Evolutionary conservation across 2,329 filamentous ascomycete genomes (phyloP), one percentile per base, ranked within the genome.

Genomic region (Talaromyces albobiverticillius): DNA sequence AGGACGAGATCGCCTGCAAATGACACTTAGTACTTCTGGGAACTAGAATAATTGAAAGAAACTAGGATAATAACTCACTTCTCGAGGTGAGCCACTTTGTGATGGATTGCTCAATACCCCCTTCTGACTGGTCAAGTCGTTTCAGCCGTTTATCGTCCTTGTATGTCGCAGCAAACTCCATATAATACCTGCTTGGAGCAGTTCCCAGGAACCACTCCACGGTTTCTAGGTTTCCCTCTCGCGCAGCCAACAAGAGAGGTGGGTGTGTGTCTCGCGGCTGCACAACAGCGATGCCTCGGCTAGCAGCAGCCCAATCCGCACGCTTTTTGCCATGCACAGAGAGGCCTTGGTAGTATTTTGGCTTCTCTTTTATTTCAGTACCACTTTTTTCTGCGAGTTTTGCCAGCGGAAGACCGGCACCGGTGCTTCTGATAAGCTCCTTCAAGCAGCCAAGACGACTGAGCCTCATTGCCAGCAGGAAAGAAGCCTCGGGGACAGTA

Each of bases 201-300:
- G 89, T 87, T 54, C 87, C 85, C 53, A 90, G 70, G 67, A 93
- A 89, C 83, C 88, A 95, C 64, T 94, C 85, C 0, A 90, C 82
- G 16, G 80, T 79, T 36, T 86, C 81, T n/a, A 93, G 66, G 18
- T 77, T 86, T 3, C 84, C 70, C n/a, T 60, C 50, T 4, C 61
- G 46, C 1, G 68, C 67, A 23, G 70, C 63, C 7, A 60, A 52
- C 18, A 75, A 60, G 14, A 76, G 62, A 1, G 71, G 68, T 8
- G 67, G 59, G 16, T 55, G 34, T n/a, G 3, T 22, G 22, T 53
- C 34, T 26, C 11, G 4, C 5, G 43, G 22, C 14, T 23, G 22
- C 8, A 14, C 45, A 29, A 29, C 5, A 20, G 2, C 40, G 22
- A 26, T n/a, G 10, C 32, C 32, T 40, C 54, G 56, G 18, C 84